Percentiles rank a stretch among this genome's conserved stretches.
Evolutionary conservation across 2,329 filamentous ascomycete genomes (phyloP).

Genomic region (Ophiocordyceps australis): DNA sequence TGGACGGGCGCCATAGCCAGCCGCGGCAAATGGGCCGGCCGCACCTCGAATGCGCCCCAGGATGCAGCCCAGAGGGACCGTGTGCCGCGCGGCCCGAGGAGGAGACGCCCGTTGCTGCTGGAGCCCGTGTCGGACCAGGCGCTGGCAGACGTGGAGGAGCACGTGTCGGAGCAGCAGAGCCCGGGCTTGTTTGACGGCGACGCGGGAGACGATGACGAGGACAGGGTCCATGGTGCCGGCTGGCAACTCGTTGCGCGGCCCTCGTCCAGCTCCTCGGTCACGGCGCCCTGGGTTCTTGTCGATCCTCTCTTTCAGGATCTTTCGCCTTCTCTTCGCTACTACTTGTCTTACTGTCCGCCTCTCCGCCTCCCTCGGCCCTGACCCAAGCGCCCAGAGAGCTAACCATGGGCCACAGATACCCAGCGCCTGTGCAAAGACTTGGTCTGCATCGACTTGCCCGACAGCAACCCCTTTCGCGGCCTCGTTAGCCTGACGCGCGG

Average conservation of each 20-base stretch:
- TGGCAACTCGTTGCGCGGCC: conserved; percentile 11
- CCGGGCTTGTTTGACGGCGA: neutral
- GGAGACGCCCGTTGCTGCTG: no score
- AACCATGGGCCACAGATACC: conserved; percentile 21
- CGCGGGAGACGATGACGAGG: neutral
- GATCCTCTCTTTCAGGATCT: conserved; percentile 33
- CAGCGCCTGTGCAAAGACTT: conserved; percentile 33
- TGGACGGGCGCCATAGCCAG: conserved; percentile 30
- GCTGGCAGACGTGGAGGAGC: neutral
- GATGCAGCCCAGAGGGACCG: no score
- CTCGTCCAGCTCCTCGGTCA: conserved; percentile 4
- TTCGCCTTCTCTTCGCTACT: conserved; percentile 23
- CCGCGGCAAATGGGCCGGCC: conserved; percentile 21
- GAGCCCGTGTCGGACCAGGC: no score
- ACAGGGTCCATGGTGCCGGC: conserved; percentile 4
- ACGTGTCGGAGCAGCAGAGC: neutral
- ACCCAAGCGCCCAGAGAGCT: conserved; percentile 2
- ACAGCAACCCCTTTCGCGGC: conserved; percentile 25
- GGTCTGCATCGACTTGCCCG: conserved; percentile 23
- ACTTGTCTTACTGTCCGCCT: conserved; percentile 18
- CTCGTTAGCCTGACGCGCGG: conserved; percentile 21
- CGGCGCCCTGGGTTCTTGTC: conserved; percentile 18
- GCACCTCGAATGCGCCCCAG: conserved; percentile 16
- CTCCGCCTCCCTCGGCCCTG: conserved; percentile 2
- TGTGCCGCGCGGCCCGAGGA: no score